Percentiles rank a stretch among this genome's conserved stretches.
phyloP scores from a whole-genome alignment of 345 rosid species.

The Syzygium aromaticum region DNA sequence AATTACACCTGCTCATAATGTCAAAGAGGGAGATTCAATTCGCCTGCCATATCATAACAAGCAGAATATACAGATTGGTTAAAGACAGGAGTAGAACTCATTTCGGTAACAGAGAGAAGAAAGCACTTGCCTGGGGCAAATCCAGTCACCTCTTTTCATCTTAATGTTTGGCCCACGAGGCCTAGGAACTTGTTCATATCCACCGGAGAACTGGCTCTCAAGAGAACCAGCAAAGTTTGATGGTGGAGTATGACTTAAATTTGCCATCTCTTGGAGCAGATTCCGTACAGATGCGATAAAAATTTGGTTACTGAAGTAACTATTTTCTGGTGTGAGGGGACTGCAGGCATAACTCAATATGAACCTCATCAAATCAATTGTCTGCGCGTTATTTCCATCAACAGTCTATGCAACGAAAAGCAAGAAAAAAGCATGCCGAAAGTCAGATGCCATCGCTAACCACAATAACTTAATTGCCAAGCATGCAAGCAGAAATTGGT shows the following conservation, averaged over 20 bases:
- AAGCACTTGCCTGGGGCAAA: slow-evolving; percentile 54
- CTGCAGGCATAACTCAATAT: slow-evolving; percentile 34
- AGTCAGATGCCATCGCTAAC: background rate
- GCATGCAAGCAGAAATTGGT: background rate
- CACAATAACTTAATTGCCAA: background rate
- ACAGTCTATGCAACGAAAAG: slow-evolving; percentile 21
- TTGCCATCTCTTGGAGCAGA: slow-evolving; percentile 49
- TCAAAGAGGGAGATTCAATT: background rate
- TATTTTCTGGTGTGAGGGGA: background rate
- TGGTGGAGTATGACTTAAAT: slow-evolving; percentile 22
- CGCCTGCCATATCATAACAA: background rate
- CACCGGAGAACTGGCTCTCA: slow-evolving; percentile 29
- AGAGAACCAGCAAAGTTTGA: slow-evolving; percentile 13
- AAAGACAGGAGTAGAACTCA: background rate
- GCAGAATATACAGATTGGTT: background rate
- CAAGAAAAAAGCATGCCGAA: background rate
- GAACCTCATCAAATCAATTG: slow-evolving; percentile 71
- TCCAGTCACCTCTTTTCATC: slow-evolving; percentile 97
- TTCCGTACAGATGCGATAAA: slow-evolving; percentile 52
- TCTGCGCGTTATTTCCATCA: slow-evolving; percentile 33
- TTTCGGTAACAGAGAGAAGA: background rate
- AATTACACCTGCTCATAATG: slow-evolving; percentile 62
- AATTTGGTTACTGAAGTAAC: slow-evolving; percentile 11
- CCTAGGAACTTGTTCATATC: slow-evolving; percentile 34
- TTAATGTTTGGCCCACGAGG: slow-evolving; percentile 39